Percentiles rank a stretch among this genome's conserved stretches.
Evolutionary conservation across 2,329 filamentous ascomycete species (phyloP).

Genomic region (Epichloe elymi): DNA sequence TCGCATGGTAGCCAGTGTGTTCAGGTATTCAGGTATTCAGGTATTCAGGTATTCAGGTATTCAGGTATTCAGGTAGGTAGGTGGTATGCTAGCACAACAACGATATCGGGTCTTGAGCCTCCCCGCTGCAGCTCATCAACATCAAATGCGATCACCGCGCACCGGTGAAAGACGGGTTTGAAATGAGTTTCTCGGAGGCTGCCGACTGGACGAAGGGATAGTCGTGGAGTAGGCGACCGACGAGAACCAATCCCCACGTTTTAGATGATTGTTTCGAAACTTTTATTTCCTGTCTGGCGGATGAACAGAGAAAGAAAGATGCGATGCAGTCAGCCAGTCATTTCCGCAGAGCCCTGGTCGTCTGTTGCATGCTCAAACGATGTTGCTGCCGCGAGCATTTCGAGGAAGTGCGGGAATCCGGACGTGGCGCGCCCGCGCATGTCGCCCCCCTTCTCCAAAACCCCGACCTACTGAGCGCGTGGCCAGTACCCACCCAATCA

Average conservation of each 20-base stretch:
- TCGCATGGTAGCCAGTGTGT: neutral
- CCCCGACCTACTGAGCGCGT: neutral
- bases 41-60: too few relatives aligned
- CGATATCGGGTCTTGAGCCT: too few relatives aligned
- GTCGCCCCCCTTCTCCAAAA: neutral
- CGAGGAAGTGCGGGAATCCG: neutral
- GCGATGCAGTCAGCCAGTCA: constrained; percentile 1
- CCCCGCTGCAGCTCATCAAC: too few relatives aligned
- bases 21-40: too few relatives aligned
- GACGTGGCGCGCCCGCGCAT: neutral
- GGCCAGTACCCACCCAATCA: neutral
- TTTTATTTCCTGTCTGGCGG: too few relatives aligned
- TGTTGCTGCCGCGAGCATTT: neutral
- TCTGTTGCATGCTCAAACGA: neutral
- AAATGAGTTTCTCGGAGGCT: neutral
- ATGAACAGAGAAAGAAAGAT: neutral
- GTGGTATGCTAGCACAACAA: too few relatives aligned
- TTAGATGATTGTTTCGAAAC: neutral
- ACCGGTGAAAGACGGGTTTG: neutral
- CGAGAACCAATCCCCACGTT: neutral
- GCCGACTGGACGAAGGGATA: neutral
- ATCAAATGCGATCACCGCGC: neutral
- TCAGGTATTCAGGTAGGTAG: too few relatives aligned
- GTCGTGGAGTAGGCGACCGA: neutral
- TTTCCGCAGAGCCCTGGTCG: neutral